A percentile compares a stretch with the other conserved stretches of the same genome.
phyloP scores from a whole-genome alignment of 495 filamentous ascomycete species.

The Parachaetomium inaequale region DNA sequence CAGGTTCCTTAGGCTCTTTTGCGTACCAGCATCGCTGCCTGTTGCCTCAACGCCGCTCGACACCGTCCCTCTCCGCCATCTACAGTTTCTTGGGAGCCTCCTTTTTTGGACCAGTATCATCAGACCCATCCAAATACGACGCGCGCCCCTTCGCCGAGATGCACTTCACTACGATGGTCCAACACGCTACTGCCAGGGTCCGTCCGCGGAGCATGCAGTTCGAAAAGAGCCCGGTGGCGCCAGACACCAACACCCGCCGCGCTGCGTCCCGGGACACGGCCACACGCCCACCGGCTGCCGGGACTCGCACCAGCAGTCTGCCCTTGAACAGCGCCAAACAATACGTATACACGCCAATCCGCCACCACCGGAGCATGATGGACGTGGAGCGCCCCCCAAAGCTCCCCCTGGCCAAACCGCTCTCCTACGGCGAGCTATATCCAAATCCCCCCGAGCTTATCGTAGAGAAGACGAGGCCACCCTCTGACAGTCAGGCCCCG shows the following conservation, averaged over 20 bases:
- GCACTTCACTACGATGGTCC: slow-evolving; percentile 43
- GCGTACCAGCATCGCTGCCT: slow-evolving; percentile 15
- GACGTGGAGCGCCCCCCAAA: slow-evolving; percentile 46
- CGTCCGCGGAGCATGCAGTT: slow-evolving; percentile 48
- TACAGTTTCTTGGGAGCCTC: slow-evolving; percentile 39
- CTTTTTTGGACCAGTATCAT: slow-evolving; percentile 28
- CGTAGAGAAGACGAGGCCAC: slow-evolving; percentile 13
- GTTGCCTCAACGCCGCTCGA: slow-evolving; percentile 18
- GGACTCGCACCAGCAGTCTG: slow-evolving; percentile 37
- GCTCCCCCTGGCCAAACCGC: slow-evolving; percentile 43
- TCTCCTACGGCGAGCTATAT: slow-evolving; percentile 49
- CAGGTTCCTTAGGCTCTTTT: no score
- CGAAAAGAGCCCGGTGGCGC: slow-evolving; percentile 35
- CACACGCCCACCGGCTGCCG: slow-evolving; percentile 25
- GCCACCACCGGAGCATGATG: slow-evolving; percentile 49
- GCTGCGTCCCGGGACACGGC: slow-evolving; percentile 23
- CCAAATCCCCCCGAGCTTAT: slow-evolving; percentile 25
- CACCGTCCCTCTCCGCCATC: slow-evolving; percentile 28
- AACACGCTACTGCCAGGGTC: slow-evolving; percentile 36
- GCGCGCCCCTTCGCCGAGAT: slow-evolving; percentile 34
- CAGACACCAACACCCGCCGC: slow-evolving; percentile 20
- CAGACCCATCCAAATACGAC: slow-evolving; percentile 39
- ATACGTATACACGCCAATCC: slow-evolving; percentile 30
- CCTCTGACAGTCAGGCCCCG: slow-evolving; percentile 37
- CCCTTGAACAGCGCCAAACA: slow-evolving; percentile 29